Base-by-base conservation (phyloP, 164 flowering plant genomes). In the Vitis cinerea region DNA sequence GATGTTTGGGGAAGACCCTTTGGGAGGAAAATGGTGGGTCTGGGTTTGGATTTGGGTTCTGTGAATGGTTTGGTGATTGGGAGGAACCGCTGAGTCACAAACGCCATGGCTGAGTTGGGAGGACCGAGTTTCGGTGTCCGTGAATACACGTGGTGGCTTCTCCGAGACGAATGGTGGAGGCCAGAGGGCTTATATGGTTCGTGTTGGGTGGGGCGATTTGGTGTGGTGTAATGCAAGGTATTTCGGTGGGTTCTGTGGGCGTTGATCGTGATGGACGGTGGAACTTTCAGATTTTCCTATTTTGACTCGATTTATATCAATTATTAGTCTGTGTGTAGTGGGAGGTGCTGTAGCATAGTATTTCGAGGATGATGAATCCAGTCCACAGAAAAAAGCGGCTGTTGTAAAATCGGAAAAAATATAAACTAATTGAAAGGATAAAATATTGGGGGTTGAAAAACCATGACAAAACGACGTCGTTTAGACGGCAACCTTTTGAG, bases 11-110 rank as follows among this genome's bases (percentile, higher is more conserved):
- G 57, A 1, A 58, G 49, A 37, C 44, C 44, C 44, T 64, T 66
- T 72, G 52, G 23, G 19, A 15, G 14, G 29, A 44, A 23, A 62
- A 44, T 14, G 9, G 50, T 66, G 63, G 66, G 64, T 65, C 61
- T 75, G 59, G 66, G 72, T n/a, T 77, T 76, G 53, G 81, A 78
- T 10, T 68, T 71, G 29, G 73, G 63, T 75, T 74, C 19, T 74
- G 88, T 8, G 84, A 30, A 80, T 53, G 62, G 81, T 74, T 72
- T 81, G 67, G 30, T 30, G 52, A 52, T 61, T 55, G 73, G 76
- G 75, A 66, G 75, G 69, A 72, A 54, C 31, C 3, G 49, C 30
- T 50, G 19, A 44, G 17, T 59, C 50, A 53, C 59, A 17, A n/a
- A 19, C 44, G 44, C 44, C 44, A 37, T 37, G 7, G 44, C 73